phyloP scores from a whole-genome alignment of 495 filamentous ascomycete genomes.

The Entonaema liquescens region DNA sequence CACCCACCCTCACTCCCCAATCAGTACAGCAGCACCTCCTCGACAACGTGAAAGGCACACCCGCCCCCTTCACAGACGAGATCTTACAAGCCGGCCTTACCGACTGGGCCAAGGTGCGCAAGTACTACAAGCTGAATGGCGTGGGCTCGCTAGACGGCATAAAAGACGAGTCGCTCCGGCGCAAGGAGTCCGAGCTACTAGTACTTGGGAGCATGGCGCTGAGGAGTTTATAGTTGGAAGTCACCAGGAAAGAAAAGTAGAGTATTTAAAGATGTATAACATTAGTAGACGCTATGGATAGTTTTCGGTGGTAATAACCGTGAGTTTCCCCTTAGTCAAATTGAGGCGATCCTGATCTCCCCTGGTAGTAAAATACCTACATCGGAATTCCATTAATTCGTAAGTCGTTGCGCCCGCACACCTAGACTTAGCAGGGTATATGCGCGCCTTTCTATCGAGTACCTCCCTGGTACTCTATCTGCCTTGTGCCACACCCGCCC shows the following conservation, averaged over 20 bases:
- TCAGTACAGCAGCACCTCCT: slow-evolving; percentile 71
- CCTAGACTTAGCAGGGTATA: background rate
- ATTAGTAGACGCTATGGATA: background rate
- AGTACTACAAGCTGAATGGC: slow-evolving; percentile 81
- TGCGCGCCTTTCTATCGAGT: background rate
- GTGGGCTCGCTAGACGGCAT: slow-evolving; percentile 52
- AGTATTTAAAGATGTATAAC: background rate
- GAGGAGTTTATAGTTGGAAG: slow-evolving; percentile 60
- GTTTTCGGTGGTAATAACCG: background rate
- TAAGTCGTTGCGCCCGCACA: slow-evolving; percentile 11
- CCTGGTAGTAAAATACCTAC: background rate
- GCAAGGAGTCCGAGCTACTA: slow-evolving; percentile 66
- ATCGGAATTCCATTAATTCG: slow-evolving; percentile 11
- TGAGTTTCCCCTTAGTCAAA: background rate
- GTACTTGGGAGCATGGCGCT: slow-evolving; percentile 78
- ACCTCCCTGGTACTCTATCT: background rate
- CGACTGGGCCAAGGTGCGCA: slow-evolving; percentile 76
- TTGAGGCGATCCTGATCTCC: background rate
- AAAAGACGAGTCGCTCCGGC: slow-evolving; percentile 48
- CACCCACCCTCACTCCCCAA: slow-evolving; percentile 50
- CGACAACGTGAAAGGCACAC: slow-evolving; percentile 67
- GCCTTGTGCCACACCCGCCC: background rate
- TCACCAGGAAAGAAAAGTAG: background rate
- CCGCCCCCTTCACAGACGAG: slow-evolving; percentile 70
- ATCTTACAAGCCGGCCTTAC: slow-evolving; percentile 59